Conservation (phyloP, 1,139 yeast genomes). For the Magnusiomyces suaveolens region DNA sequence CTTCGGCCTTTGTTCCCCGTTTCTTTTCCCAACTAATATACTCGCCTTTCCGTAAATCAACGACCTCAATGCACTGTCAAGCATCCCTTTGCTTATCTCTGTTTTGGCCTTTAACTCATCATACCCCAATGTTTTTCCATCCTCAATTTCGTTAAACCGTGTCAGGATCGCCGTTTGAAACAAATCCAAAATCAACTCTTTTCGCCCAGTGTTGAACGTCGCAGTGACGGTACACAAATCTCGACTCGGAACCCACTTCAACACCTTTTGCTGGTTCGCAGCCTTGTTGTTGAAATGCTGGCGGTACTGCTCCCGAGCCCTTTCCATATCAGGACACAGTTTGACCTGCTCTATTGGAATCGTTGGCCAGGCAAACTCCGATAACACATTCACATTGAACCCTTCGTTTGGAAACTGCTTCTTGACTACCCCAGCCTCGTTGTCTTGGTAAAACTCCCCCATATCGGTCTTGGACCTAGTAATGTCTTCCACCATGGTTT, state of each 20-base stretch:
- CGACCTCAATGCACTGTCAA: neutral
- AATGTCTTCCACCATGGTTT: conserved; percentile 33
- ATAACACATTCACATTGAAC: conserved; percentile 27
- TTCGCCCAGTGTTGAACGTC: conserved; percentile 26
- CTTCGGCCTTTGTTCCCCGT: neutral
- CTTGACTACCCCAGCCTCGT: conserved; percentile 16
- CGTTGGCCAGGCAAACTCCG: conserved; percentile 30
- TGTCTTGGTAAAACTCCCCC: neutral
- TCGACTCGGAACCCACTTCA: conserved; percentile 28
- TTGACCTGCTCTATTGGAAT: conserved; percentile 27
- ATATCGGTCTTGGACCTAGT: conserved; percentile 20
- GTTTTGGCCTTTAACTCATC: neutral
- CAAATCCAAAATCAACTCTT: conserved; percentile 26
- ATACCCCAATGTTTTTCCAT: conserved; percentile 2
- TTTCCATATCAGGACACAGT: conserved; percentile 24
- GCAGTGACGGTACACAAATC: conserved; percentile 29
- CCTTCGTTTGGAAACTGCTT: conserved; percentile 14
- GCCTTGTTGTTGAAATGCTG: conserved; percentile 17
- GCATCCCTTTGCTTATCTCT: neutral
- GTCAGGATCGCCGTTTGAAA: conserved; percentile 29
- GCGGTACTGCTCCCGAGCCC: conserved; percentile 21
- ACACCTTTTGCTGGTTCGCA: conserved; percentile 16
- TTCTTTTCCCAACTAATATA: neutral
- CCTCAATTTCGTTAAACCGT: conserved; percentile 22
- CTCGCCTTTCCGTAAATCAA: neutral